phyloP scores from a whole-genome alignment of 305 asterid genomes.

The Solanum hybrid region DNA sequence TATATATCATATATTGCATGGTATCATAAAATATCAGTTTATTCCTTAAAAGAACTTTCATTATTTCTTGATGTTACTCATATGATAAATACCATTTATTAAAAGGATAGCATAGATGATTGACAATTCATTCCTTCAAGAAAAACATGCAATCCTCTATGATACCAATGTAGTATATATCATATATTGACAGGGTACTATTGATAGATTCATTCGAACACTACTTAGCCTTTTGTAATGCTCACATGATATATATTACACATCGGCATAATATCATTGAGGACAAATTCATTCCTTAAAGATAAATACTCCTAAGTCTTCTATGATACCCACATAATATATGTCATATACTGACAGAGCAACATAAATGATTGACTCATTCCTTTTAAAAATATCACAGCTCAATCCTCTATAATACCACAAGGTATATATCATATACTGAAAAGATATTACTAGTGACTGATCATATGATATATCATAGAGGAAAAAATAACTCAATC shows the following conservation, averaged over 20 bases:
- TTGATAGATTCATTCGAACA: not conserved
- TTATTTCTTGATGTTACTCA: not conserved
- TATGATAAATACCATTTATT: not conserved
- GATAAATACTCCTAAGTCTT: not conserved
- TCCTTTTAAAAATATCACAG: not conserved
- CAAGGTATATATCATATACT: not conserved
- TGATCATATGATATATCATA: not conserved
- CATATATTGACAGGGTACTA: not conserved
- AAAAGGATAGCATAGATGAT: not conserved
- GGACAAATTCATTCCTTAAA: not conserved
- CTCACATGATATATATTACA: not conserved
- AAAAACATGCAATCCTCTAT: not conserved
- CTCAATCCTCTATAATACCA: not conserved
- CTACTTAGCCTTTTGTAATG: not conserved
- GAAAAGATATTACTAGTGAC: not conserved
- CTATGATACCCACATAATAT: not conserved
- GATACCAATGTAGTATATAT: not conserved
- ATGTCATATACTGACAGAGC: not conserved
- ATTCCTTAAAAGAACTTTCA: too few species aligned
- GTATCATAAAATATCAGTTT: too few species aligned
- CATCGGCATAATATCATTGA: not conserved
- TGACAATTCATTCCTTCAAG: rapidly evolving
- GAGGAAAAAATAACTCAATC: not conserved
- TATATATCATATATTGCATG: too few species aligned
- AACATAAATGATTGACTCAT: not conserved